Conservation (phyloP, 2,329 filamentous ascomycete genomes). For the Ophiosphaerella narmari region DNA sequence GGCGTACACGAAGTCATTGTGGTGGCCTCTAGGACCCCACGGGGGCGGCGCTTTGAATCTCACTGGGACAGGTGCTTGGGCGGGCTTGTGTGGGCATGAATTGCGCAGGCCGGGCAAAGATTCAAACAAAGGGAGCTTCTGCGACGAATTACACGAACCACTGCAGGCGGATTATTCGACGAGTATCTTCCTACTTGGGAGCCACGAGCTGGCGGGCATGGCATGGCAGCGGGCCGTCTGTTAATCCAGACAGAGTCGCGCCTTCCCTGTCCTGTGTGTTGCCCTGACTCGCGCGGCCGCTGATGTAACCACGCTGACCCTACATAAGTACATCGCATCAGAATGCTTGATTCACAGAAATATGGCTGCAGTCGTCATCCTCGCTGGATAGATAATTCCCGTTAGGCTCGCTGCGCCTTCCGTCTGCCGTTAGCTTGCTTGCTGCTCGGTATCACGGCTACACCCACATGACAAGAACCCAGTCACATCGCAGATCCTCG, state of each 20-base stretch:
- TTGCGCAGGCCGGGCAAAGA: neutral
- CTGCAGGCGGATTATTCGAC: slow-evolving; percentile 22
- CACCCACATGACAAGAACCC: slow-evolving; percentile 18
- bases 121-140: slow-evolving; percentile 5
- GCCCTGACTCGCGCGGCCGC: slow-evolving; percentile 18
- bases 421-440: neutral
- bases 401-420: neutral
- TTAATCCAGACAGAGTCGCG: slow-evolving; percentile 21
- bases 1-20: slow-evolving; percentile 62
- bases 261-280: slow-evolving; percentile 6
- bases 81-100: neutral
- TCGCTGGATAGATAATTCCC: neutral
- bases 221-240: slow-evolving; percentile 25
- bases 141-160: slow-evolving; percentile 7
- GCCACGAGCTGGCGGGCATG: slow-evolving; percentile 11
- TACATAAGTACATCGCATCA: too few relatives aligned
- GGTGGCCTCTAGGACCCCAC: slow-evolving; percentile 57
- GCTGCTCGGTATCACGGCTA: slow-evolving; percentile 14
- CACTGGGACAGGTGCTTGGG: slow-evolving; percentile 11
- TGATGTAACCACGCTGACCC: slow-evolving; percentile 8
- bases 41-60: slow-evolving; percentile 32
- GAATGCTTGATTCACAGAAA: neutral
- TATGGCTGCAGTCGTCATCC: slow-evolving; percentile 1
- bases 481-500: slow-evolving; percentile 25
- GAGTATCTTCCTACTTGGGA: slow-evolving; percentile 6